Base-by-base conservation (phyloP, 2,329 filamentous ascomycete species). In the Epichloe glyceriae region DNA sequence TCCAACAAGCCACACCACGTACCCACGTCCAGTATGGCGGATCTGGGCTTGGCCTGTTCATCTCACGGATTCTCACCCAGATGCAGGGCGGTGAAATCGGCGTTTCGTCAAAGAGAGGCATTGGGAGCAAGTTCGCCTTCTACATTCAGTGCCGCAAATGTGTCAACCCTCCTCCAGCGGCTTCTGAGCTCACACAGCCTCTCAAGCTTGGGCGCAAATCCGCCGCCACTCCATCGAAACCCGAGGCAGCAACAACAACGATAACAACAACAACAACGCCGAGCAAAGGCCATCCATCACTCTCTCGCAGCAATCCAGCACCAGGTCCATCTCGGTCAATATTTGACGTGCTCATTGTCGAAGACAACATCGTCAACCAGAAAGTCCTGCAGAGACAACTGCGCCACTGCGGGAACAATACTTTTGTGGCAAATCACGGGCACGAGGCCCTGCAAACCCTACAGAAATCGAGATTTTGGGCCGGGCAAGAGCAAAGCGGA, bases 81-180 rank as follows among this genome's bases (percentile, higher is more conserved):
- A 69, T 89, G 47, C 86, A 89, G 66, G 85, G 85, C 14, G 86
- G 86, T 2, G 83, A 88, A 61, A 87, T 89, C 50, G 85, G 85
- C 7, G 84, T 89, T 3, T 73, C 76, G 2, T 86, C 83, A 0
- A 70, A 78, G 54, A 75, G 80, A 52, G 85, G 82, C 12, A 72
- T 79, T 38, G 86, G 86, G 39, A 86, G 82, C 64, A 86, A 79
- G 0, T 89, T 89, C 64, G 83, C 80, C 30, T 89, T 90, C 62
- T 89, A 87, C 61, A 76, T 89, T 63, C 83, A 82, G 55, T 79
- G 79, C 50, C 79, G 80, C 59, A 81, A 76, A 67, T 80, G 72
- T 45, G 60, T 64, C 19, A 53, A 63, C 19, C 70, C 70, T 6
- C 61, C 67, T 7, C 61, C 67, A 5, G 52, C 64, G 2, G 67